Percentiles rank a stretch among this genome's conserved stretches.
These are phyloP conservation scores for Steccherinum ochraceum DNA, from an alignment of 768 basidiomycete species.

Conservation along the genomic window DNA sequence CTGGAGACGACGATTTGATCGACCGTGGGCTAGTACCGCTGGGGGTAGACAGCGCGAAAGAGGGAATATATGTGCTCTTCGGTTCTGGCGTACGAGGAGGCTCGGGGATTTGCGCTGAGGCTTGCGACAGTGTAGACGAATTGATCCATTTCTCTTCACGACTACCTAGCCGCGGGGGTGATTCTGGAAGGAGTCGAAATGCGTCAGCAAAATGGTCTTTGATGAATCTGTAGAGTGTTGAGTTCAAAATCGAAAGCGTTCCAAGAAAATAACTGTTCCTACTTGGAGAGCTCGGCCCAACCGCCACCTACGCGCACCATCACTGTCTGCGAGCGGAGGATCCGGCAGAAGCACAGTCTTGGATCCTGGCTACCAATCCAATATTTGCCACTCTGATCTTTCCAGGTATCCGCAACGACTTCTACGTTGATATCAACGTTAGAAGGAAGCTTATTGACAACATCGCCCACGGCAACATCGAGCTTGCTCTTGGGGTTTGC, in stretches of 20 bases:
- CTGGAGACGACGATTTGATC: conserved; percentile 47
- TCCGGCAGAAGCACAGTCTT: conserved; percentile 87
- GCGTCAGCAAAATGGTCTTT: conserved; percentile 80
- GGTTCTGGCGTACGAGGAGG: conserved; percentile 68
- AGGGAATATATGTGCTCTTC: conserved; percentile 46
- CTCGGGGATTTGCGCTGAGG: conserved; percentile 30
- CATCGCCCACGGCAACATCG: conserved; percentile 87
- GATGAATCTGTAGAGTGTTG: conserved; percentile 56
- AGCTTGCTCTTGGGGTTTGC: conserved; percentile 88
- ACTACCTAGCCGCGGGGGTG: conserved; percentile 33
- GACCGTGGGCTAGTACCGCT: conserved; percentile 39
- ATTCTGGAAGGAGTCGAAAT: conserved; percentile 66
- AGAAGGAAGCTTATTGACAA: conserved; percentile 84
- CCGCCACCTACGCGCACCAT: conserved; percentile 97
- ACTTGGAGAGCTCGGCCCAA: conserved; percentile 91
- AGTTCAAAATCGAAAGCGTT: background rate
- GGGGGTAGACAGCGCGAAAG: conserved; percentile 55
- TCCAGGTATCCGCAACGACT: conserved; percentile 80
- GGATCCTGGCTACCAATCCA: conserved; percentile 94
- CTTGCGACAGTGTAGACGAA: conserved; percentile 63
- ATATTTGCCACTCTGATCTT: conserved; percentile 90
- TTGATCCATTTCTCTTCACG: conserved; percentile 82
- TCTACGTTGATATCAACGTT: conserved; percentile 79
- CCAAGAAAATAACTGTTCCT: conserved; percentile 25
- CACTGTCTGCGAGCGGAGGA: conserved; percentile 84